Percentiles rank a stretch among this genome's conserved stretches.
These are phyloP conservation scores for Mycena sanguinolenta DNA, from an alignment of 768 basidiomycete genomes.

Conservation along the genomic window DNA sequence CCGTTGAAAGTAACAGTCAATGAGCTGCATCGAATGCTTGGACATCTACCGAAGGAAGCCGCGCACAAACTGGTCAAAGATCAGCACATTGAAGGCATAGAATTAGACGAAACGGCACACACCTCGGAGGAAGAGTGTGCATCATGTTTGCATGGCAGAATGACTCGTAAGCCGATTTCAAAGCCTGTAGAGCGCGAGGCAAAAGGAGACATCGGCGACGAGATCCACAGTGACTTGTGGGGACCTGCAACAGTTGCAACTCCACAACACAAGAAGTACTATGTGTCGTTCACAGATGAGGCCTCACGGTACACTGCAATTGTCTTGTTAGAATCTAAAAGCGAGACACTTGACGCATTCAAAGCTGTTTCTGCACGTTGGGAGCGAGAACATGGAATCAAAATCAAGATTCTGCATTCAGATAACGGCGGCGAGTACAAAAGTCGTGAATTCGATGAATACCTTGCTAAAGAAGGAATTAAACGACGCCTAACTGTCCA, in stretches of 20 bases:
- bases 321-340: too few species aligned
- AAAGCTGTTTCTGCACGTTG: slow-evolving; percentile 40
- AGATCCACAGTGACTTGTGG: slow-evolving; percentile 53
- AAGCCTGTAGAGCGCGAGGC: slow-evolving; percentile 41
- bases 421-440: slow-evolving; percentile 48
- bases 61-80: slow-evolving; percentile 42
- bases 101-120: slow-evolving; percentile 37
- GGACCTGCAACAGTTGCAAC: slow-evolving; percentile 45
- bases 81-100: slow-evolving; percentile 42
- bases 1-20: slow-evolving; percentile 5
- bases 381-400: slow-evolving; percentile 41
- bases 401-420: slow-evolving; percentile 44
- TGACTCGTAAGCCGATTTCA: slow-evolving; percentile 41
- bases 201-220: slow-evolving; percentile 41
- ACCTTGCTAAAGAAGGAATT: slow-evolving; percentile 38
- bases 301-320: slow-evolving; percentile 40
- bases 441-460: slow-evolving; percentile 36
- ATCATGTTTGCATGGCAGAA: slow-evolving; percentile 48
- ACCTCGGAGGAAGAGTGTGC: slow-evolving; percentile 40
- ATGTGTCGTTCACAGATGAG: slow-evolving; percentile 52
- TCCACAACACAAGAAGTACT: slow-evolving; percentile 43
- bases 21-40: slow-evolving; percentile 44
- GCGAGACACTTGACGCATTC: too few species aligned
- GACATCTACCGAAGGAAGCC: slow-evolving; percentile 42
- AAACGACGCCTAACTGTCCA: slow-evolving; percentile 40